These are phyloP conservation scores for Beta macrorhiza DNA, from an alignment of 179 eudicot species.

Conservation along the genomic window DNA sequence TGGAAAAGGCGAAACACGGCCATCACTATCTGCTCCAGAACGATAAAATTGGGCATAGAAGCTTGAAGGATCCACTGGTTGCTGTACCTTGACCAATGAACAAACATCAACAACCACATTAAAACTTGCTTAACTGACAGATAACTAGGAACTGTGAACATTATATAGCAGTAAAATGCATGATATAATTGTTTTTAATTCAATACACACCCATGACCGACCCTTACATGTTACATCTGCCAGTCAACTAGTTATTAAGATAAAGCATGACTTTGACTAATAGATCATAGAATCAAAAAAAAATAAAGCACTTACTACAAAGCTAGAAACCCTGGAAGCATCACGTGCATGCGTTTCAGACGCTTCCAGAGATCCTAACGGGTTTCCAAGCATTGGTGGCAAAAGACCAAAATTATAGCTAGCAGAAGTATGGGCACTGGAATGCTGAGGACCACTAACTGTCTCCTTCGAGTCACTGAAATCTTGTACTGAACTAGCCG, in stretches of 20 bases:
- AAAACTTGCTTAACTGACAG: neutral
- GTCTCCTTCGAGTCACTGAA: conserved; percentile 49
- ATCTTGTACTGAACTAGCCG: conserved; percentile 44
- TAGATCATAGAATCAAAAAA: neutral
- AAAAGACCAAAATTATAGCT: conserved; percentile 54
- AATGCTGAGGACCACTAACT: conserved; percentile 42
- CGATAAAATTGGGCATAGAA: conserved; percentile 74
- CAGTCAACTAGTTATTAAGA: neutral
- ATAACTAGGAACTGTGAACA: neutral
- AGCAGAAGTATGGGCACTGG: conserved; percentile 42
- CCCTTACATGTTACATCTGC: neutral
- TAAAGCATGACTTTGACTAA: neutral
- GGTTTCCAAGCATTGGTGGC: conserved; percentile 56
- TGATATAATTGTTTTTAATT: neutral
- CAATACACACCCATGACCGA: neutral
- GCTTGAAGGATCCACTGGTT: conserved; percentile 64
- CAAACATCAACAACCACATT: neutral
- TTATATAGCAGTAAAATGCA: neutral
- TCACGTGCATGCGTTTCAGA: conserved; percentile 64
- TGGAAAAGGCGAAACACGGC: conserved; percentile 71
- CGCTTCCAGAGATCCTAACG: conserved; percentile 54
- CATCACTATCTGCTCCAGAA: conserved; percentile 63
- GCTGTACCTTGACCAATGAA: conserved; percentile 49
- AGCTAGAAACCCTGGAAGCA: conserved; percentile 54
- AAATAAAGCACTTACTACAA: conserved; percentile 55